Conservation (phyloP, 352 stramenopile genomes). For the Pythium dissimile region DNA sequence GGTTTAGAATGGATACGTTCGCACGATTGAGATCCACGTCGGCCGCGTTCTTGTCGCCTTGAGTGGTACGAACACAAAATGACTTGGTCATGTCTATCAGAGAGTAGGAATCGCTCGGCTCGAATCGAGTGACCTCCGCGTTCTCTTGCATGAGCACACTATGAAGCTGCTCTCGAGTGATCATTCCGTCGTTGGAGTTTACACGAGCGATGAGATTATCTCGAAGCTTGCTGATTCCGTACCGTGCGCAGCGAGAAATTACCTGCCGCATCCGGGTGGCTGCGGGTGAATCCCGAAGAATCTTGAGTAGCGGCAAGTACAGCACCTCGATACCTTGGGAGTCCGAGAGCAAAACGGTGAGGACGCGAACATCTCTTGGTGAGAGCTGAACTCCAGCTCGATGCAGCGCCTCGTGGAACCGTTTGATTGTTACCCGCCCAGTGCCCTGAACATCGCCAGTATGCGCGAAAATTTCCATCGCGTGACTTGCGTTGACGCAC, state of each 20-base stretch:
- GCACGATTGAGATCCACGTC: neutral
- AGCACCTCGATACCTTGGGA: constrained; percentile 44
- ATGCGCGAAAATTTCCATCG: constrained; percentile 31
- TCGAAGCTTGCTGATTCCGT: constrained; percentile 37
- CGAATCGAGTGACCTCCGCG: constrained; percentile 28
- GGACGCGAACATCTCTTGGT: constrained; percentile 36
- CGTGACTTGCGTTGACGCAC: constrained; percentile 31
- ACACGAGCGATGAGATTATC: constrained; percentile 36
- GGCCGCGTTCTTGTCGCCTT: neutral
- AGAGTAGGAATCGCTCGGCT: constrained; percentile 31
- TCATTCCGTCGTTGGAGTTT: constrained; percentile 31
- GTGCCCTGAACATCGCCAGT: constrained; percentile 47
- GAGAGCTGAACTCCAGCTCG: constrained; percentile 34
- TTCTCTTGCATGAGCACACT: constrained; percentile 33
- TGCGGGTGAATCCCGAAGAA: constrained; percentile 25
- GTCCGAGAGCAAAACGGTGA: constrained; percentile 47
- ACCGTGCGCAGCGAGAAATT: constrained; percentile 31
- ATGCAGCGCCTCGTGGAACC: constrained; percentile 38
- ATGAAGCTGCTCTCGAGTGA: constrained; percentile 42
- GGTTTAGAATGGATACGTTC: constrained; percentile 32
- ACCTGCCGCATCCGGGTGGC: constrained; percentile 22
- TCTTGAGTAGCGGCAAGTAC: constrained; percentile 44
- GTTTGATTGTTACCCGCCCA: constrained; percentile 36
- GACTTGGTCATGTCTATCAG: constrained; percentile 30
- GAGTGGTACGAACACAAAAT: neutral